These are phyloP conservation scores for Prunus fruticosa DNA, from an alignment of 306 rosid genomes.

Conservation along the genomic window DNA sequence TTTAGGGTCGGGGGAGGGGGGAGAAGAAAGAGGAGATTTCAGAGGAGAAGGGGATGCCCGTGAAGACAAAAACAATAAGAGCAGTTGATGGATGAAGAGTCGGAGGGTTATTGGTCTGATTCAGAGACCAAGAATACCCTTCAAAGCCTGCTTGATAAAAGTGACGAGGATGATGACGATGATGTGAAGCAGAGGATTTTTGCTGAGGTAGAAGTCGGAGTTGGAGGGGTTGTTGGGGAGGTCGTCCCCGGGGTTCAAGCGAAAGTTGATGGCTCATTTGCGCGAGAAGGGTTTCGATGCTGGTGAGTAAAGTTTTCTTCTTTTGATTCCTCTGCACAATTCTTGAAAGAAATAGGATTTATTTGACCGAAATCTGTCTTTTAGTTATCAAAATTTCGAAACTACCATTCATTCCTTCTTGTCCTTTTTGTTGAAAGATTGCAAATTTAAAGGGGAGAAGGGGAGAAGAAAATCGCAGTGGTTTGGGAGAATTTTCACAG, in stretches of 20 bases:
- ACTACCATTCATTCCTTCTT: not conserved
- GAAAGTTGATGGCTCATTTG: slow-evolving; percentile 59
- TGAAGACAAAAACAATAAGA: slow-evolving; percentile 5
- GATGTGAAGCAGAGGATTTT: slow-evolving; percentile 34
- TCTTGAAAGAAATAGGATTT: no score
- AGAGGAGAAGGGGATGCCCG: not conserved
- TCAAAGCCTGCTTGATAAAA: slow-evolving; percentile 25
- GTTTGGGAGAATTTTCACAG: no score
- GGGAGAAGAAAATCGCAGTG: no score
- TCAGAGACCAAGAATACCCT: slow-evolving; percentile 40
- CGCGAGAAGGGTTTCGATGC: slow-evolving; percentile 76
- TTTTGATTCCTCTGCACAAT: not conserved
- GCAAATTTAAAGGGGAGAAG: no score
- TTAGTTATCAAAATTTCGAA: not conserved
- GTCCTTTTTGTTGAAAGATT: not conserved
- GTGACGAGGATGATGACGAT: slow-evolving; percentile 19
- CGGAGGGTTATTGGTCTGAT: slow-evolving; percentile 28
- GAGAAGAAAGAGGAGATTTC: slow-evolving; percentile 45
- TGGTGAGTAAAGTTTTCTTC: slow-evolving; percentile 40
- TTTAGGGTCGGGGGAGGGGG: no score
- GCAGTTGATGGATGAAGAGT: not conserved
- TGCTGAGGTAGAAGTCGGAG: slow-evolving; percentile 40
- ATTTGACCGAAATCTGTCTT: not conserved
- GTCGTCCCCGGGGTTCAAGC: slow-evolving; percentile 47
- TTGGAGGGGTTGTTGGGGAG: slow-evolving; percentile 10